phyloP scores from a whole-genome alignment of 1,139 yeast genomes.

The Chernovozyma aurita region DNA sequence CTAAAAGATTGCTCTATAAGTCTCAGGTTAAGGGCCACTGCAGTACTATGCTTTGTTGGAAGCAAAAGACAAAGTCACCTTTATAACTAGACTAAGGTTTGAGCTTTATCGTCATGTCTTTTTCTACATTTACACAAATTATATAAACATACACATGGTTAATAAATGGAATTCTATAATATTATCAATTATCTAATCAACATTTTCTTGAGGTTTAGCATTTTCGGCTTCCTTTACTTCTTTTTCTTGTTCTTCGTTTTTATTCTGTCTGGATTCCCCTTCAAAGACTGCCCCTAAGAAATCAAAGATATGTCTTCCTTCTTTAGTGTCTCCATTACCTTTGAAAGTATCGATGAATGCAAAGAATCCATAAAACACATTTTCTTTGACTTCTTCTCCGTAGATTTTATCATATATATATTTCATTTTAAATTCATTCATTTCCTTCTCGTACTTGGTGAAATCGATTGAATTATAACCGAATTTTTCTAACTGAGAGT shows the following conservation, averaged over 20 bases:
- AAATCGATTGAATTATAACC: conserved; percentile 82
- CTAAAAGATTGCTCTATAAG: too few species aligned
- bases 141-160: background rate
- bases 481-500: conserved; percentile 61
- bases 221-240: background rate
- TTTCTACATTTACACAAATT: background rate
- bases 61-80: too few species aligned
- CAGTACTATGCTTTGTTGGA: too few species aligned
- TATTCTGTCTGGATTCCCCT: conserved; percentile 13
- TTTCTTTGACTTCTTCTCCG: conserved; percentile 81
- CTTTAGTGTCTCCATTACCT: conserved; percentile 22
- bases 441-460: conserved; percentile 58
- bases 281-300: conserved; percentile 60
- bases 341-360: conserved; percentile 80
- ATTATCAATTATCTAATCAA: conserved; percentile 8
- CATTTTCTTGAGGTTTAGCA: conserved; percentile 12
- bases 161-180: background rate
- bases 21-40: too few species aligned
- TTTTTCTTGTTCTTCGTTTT: conserved; percentile 1
- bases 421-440: conserved; percentile 83
- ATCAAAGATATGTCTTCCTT: conserved; percentile 56
- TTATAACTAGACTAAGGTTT: background rate
- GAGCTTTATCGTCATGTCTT: background rate
- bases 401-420: conserved; percentile 90
- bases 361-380: conserved; percentile 84